These are phyloP conservation scores for Exophiala sp. DNA, from an alignment of 2,329 filamentous ascomycete genomes.

Conservation along the genomic window DNA sequence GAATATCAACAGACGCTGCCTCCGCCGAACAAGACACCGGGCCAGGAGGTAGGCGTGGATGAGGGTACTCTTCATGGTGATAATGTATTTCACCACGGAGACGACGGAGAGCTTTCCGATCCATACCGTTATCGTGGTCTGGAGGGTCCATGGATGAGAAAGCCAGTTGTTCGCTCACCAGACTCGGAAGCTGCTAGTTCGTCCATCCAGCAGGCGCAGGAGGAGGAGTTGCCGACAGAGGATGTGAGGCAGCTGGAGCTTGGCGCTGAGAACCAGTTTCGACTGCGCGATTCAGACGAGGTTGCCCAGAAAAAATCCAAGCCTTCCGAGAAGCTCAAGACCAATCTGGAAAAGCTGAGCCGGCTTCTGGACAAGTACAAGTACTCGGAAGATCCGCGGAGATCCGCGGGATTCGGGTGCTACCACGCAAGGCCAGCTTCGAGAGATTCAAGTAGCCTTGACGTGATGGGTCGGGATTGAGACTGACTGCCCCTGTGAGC, in stretches of 20 bases:
- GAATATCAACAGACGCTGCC: too few relatives aligned
- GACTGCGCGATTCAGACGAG: neutral
- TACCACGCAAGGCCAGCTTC: too few relatives aligned
- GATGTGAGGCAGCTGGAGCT: neutral
- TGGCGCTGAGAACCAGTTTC: neutral
- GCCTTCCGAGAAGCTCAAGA: neutral
- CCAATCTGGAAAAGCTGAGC: neutral
- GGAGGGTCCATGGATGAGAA: neutral
- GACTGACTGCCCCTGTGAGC: neutral
- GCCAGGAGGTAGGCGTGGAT: too few relatives aligned
- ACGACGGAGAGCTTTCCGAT: neutral
- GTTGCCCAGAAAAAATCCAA: neutral
- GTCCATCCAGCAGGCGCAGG: neutral
- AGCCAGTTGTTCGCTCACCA: neutral
- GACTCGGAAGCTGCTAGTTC: neutral
- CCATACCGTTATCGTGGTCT: neutral
- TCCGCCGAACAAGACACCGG: too few relatives aligned
- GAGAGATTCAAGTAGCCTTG: neutral
- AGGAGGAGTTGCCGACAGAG: neutral
- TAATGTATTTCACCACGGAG: neutral
- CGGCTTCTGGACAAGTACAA: neutral
- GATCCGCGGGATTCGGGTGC: neutral
- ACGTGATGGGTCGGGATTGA: neutral
- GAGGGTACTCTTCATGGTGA: neutral
- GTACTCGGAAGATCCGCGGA: neutral